Percentiles rank a stretch among this genome's conserved stretches.
Evolutionary conservation across 1,284 basidiomycete genomes (phyloP).

Genomic region (Heterobasidion annosum): DNA sequence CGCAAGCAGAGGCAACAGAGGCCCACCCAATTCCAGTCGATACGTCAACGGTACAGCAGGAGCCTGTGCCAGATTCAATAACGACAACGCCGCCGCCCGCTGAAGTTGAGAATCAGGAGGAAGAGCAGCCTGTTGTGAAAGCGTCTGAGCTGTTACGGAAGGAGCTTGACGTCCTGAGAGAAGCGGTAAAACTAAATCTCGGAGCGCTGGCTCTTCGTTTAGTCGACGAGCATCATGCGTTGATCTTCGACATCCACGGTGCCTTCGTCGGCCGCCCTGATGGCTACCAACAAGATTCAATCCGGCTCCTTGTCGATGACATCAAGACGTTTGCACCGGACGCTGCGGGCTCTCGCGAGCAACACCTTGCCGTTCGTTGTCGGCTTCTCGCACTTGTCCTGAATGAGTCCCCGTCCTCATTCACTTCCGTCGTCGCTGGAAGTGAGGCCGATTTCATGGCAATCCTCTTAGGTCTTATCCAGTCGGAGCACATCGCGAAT

Average conservation of each 20-base stretch:
- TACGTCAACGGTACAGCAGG: constrained; percentile 22
- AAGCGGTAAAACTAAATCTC: constrained; percentile 46
- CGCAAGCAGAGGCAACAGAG: background rate
- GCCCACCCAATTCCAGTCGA: background rate
- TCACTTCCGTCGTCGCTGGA: constrained; percentile 38
- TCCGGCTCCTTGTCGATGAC: constrained; percentile 63
- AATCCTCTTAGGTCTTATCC: constrained; percentile 52
- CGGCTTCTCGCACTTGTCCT: constrained; percentile 81
- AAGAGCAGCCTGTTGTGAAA: constrained; percentile 1
- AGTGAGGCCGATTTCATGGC: constrained; percentile 45
- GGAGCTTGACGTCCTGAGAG: constrained; percentile 41
- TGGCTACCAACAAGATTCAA: constrained; percentile 51
- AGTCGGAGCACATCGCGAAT: constrained; percentile 43
- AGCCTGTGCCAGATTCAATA: constrained; percentile 17
- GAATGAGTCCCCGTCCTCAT: constrained; percentile 55
- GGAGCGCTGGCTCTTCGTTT: constrained; percentile 48
- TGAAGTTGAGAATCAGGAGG: constrained; percentile 15
- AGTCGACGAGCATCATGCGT: constrained; percentile 79
- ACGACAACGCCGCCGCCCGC: constrained; percentile 17
- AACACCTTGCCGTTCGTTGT: constrained; percentile 73
- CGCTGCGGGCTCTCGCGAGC: constrained; percentile 60
- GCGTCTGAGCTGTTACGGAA: constrained; percentile 6
- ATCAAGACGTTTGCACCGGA: constrained; percentile 59
- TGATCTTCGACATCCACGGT: constrained; percentile 85
- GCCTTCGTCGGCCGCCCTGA: constrained; percentile 65